phyloP scores from a whole-genome alignment of 2,329 filamentous ascomycete genomes.

The Juglanconis juglandina region DNA sequence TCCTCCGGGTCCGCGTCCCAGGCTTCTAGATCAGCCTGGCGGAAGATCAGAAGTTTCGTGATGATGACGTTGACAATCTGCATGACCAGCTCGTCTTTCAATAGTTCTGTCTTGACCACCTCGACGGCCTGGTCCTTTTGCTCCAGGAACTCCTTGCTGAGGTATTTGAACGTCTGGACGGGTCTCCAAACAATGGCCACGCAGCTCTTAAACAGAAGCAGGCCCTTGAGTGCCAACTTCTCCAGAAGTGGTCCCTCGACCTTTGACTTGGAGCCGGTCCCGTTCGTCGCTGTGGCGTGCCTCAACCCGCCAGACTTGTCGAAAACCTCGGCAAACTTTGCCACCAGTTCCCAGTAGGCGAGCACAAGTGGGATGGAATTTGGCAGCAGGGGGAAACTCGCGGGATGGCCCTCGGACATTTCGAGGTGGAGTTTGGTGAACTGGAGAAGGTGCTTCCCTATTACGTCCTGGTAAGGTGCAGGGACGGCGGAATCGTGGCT shows the following conservation, averaged over 20 bases:
- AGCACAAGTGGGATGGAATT: conserved; percentile 73
- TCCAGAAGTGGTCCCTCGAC: conserved; percentile 66
- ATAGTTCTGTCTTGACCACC: conserved; percentile 67
- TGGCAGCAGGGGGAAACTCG: conserved; percentile 78
- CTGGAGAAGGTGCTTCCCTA: conserved; percentile 87
- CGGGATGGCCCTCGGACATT: conserved; percentile 75
- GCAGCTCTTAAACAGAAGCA: conserved; percentile 78
- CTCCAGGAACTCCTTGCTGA: conserved; percentile 67
- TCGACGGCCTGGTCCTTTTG: conserved; percentile 70
- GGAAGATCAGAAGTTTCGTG: conserved; percentile 83
- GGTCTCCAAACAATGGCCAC: conserved; percentile 82
- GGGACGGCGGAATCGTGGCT: conserved; percentile 54
- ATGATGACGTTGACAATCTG: conserved; percentile 83
- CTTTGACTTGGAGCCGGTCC: conserved; percentile 43
- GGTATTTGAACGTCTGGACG: conserved; percentile 78
- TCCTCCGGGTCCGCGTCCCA: conserved; percentile 96
- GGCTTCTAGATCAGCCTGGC: conserved; percentile 76
- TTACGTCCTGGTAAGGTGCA: conserved; percentile 52
- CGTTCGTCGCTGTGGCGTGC: conserved; percentile 35
- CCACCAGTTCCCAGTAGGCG: conserved; percentile 81
- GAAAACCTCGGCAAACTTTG: conserved; percentile 72
- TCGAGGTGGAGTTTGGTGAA: conserved; percentile 88
- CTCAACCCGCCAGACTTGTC: conserved; percentile 57
- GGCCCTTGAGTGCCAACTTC: conserved; percentile 75
- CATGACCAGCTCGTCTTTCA: conserved; percentile 72